Conservation (phyloP, 108 stramenopile genomes). For the Conticribra guillardii region DNA sequence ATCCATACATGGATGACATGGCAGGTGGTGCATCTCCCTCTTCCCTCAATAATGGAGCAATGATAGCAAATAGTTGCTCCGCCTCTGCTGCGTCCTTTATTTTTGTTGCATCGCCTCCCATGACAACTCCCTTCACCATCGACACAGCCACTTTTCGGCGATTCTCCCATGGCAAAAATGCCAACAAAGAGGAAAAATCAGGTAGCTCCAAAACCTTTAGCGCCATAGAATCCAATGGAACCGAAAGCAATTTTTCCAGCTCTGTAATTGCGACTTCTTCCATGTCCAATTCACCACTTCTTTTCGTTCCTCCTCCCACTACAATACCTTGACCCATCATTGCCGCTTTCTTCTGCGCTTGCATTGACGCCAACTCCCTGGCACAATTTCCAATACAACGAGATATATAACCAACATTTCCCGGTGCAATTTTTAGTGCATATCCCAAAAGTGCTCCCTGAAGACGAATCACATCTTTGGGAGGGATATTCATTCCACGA, state of each 20-base stretch:
- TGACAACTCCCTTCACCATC: conserved; percentile 69
- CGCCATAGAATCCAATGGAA: conserved; percentile 84
- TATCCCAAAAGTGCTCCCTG: conserved; percentile 91
- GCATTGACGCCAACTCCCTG: conserved; percentile 48
- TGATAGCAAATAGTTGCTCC: conserved; percentile 85
- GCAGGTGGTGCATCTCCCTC: conserved; percentile 42
- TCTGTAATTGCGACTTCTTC: conserved; percentile 83
- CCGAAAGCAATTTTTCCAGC: conserved; percentile 88
- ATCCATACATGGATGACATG: conserved; percentile 17
- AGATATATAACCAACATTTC: conserved; percentile 84
- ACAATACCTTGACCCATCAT: conserved; percentile 55
- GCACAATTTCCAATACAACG: conserved; percentile 84
- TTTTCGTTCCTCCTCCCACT: conserved; percentile 33
- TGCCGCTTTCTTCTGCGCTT: conserved; percentile 60
- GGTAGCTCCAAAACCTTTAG: conserved; percentile 84
- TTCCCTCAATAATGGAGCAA: conserved; percentile 89
- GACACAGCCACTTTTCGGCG: conserved; percentile 79
- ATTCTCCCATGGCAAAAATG: conserved; percentile 92
- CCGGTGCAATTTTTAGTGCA: conserved; percentile 93
- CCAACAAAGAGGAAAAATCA: conserved; percentile 80
- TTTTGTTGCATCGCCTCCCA: conserved; percentile 53
- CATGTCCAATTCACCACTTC: conserved; percentile 50
- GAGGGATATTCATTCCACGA: conserved; percentile 73
- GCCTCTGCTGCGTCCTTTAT: conserved; percentile 62
- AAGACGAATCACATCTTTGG: conserved; percentile 92